Evolutionary conservation across 192 early-diverging fungal species (phyloP).

Genomic region (Coemansia furcata): DNA sequence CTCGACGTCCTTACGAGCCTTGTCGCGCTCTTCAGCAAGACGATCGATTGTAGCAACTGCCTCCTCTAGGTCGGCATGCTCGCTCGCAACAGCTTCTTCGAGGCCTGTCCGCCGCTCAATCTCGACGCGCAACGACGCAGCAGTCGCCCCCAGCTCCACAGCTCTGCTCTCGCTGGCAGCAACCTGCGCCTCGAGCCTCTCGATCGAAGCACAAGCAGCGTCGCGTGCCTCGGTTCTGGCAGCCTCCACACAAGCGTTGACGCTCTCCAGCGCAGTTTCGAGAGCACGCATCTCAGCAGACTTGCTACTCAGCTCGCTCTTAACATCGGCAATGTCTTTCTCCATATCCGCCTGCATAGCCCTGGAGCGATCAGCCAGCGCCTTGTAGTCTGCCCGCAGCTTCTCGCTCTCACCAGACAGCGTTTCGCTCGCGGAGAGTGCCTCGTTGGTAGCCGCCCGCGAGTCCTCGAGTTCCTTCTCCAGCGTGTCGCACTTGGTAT

Average conservation of each 20-base stretch:
- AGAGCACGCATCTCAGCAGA: conserved; percentile 19
- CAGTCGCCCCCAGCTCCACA: not conserved
- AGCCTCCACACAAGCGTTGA: conserved; percentile 11
- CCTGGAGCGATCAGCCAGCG: conserved; percentile 10
- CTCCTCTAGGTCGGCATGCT: not conserved
- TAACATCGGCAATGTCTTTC: conserved; percentile 18
- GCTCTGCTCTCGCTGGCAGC: not conserved
- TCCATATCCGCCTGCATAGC: conserved; percentile 30
- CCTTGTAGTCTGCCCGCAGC: conserved; percentile 11
- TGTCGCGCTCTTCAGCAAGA: conserved; percentile 23
- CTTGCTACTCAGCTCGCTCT: conserved; percentile 28
- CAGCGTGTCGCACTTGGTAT: not conserved
- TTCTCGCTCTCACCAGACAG: conserved; percentile 4
- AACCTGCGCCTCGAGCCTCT: not conserved
- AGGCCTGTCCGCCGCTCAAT: not conserved
- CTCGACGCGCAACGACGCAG: not conserved
- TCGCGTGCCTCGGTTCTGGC: conserved; percentile 12
- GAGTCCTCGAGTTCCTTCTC: not conserved
- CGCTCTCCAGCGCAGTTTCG: conserved; percentile 30
- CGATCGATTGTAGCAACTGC: not conserved
- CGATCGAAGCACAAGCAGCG: conserved; percentile 1
- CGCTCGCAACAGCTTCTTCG: not conserved
- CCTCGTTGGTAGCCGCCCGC: not conserved
- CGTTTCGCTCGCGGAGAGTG: not conserved
- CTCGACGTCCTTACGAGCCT: conserved; percentile 11